Evolutionary conservation across 2,329 filamentous ascomycete genomes (phyloP).

Genomic region (Colletotrichum sp.): DNA sequence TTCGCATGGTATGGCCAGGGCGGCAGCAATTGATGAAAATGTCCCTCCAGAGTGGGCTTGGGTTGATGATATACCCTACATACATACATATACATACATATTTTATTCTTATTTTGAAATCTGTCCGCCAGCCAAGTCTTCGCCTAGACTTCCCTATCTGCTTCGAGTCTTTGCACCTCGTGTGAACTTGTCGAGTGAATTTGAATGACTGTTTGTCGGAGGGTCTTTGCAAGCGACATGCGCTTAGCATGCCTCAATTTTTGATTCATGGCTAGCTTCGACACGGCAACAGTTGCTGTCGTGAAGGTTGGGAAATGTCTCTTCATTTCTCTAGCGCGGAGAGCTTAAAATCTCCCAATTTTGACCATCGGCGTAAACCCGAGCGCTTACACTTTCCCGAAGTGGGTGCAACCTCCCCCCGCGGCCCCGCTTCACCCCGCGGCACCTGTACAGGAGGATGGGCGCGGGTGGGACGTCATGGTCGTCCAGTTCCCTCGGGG

Average conservation of each 20-base stretch:
- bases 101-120: background rate
- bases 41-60: background rate
- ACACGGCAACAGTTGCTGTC: conserved; percentile 4
- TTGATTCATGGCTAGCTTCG: background rate
- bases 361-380: background rate
- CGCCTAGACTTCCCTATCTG: background rate
- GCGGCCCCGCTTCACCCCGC: conserved; percentile 14
- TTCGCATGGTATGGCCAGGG: background rate
- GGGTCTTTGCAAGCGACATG: background rate
- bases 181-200: background rate
- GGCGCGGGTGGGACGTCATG: conserved; percentile 2
- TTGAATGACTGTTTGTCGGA: background rate
- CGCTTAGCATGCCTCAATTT: background rate
- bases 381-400: conserved; percentile 13
- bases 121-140: background rate
- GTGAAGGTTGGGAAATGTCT: background rate
- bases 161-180: background rate
- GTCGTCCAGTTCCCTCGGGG: background rate
- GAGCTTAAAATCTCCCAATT: conserved; percentile 10
- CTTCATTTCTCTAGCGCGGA: background rate
- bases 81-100: background rate
- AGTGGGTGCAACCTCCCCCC: background rate
- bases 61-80: conserved; percentile 10
- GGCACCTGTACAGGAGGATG: background rate
- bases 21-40: background rate